phyloP scores from a whole-genome alignment of 441 rosid genomes.

The Arabidopsis lyrata region DNA sequence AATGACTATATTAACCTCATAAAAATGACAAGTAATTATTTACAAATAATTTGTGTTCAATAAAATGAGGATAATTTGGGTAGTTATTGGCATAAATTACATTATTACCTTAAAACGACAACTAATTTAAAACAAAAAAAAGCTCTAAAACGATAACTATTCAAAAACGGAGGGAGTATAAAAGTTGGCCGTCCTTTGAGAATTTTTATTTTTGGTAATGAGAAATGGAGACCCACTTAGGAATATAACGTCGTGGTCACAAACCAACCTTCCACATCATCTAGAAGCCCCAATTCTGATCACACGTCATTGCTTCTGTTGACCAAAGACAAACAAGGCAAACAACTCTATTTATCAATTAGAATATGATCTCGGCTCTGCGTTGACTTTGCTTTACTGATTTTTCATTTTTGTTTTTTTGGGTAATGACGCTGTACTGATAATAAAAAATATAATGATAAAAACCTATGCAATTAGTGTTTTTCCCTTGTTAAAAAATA shows the following conservation, averaged over 20 bases:
- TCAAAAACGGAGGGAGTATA: no score
- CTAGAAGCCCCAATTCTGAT: background rate
- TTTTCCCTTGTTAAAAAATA: background rate
- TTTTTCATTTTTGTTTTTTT: background rate
- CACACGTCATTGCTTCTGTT: constrained; percentile 36
- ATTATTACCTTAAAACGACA: no score
- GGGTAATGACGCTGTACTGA: no score
- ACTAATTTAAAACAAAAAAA: no score
- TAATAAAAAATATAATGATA: background rate
- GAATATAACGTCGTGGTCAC: constrained; percentile 35
- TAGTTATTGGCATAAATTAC: no score
- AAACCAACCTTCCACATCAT: constrained; percentile 1
- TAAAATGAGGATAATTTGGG: no score
- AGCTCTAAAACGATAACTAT: no score
- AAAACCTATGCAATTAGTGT: background rate
- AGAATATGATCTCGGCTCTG: background rate
- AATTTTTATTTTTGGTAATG: background rate
- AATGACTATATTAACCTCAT: no score
- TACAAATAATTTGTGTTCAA: no score
- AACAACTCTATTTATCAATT: constrained; percentile 10
- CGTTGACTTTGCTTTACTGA: constrained; percentile 20
- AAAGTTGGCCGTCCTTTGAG: background rate
- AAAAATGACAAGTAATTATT: no score
- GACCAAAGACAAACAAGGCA: constrained; percentile 1
- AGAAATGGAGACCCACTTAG: constrained; percentile 52